Percentiles rank a stretch among this genome's conserved stretches.
phyloP scores from a whole-genome alignment of 371 early-diverging fungal species.

The Mortierella sp. region DNA sequence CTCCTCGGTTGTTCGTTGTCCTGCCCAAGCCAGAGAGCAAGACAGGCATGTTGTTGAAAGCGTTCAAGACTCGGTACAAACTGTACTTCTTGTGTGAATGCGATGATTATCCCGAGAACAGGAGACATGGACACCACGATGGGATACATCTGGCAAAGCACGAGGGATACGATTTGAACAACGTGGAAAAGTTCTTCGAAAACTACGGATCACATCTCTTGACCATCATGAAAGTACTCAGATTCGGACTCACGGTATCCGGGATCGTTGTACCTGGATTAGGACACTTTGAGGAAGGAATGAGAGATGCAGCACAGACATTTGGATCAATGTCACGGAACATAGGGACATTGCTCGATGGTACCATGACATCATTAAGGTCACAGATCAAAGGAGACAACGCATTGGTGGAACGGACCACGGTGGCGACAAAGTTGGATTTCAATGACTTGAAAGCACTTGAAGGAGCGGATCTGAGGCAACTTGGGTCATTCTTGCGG shows the following conservation, averaged over 20 bases:
- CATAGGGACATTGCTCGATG: constrained; percentile 12
- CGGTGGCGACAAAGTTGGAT: neutral
- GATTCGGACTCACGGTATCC: constrained; percentile 2
- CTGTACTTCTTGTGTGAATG: constrained; percentile 15
- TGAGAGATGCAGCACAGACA: constrained; percentile 2
- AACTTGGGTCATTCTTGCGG: neutral
- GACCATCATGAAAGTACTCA: constrained; percentile 14
- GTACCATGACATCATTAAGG: constrained; percentile 6
- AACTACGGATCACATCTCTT: constrained; percentile 14
- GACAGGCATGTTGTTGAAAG: neutral
- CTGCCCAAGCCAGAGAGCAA: neutral
- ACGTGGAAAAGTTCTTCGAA: constrained; percentile 15
- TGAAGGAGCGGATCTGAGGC: constrained; percentile 20
- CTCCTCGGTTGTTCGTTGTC: neutral
- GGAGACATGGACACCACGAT: neutral
- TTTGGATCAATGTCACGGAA: constrained; percentile 1
- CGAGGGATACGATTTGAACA: constrained; percentile 21
- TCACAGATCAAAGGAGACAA: constrained; percentile 5
- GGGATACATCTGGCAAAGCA: constrained; percentile 24
- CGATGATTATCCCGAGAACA: neutral
- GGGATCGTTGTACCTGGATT: constrained; percentile 9
- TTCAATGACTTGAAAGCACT: constrained; percentile 11
- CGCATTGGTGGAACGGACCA: too few relatives aligned
- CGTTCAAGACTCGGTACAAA: neutral
- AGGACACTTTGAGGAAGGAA: neutral